Base-by-base conservation (phyloP, 148 eudicot species). In the Heliosperma pusillum region DNA sequence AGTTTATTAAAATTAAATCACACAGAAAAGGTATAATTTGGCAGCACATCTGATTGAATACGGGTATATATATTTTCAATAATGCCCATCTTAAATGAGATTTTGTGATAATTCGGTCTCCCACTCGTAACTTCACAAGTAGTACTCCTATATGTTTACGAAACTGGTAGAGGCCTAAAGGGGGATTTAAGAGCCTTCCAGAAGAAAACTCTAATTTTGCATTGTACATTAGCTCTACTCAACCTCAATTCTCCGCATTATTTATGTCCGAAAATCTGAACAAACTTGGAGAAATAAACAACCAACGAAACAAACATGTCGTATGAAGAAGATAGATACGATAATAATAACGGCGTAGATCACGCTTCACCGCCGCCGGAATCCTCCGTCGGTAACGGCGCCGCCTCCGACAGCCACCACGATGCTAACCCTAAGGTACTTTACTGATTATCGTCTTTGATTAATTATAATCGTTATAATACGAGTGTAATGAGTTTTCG, bases 361-460 rank as follows among this genome's bases (percentile, higher is more conserved):
- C 40, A 75, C 60, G 81, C 78, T 40, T 76, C 85, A n/a, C 82
- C 88, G 5, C 89, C 87, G 20, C 86, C 10, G 65, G 83, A 77
- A 40, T 25, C 77, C 59, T 67, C 44, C 65, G 78, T 66, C 75
- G 47, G 55, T 4, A 50, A 66, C 78, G 82, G 79, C 27, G 86
- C 59, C 40, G 73, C 79, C 60, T 63, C 76, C 73, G 88, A 85
- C 3, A 87, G 83, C 78, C 76, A 75, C 80, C 65, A 44, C 71
- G 84, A 84, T 74, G 76, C 86, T 61, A 84, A 85, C 70, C 79
- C 89, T 29, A 83, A 61, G 83, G 96, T 87, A 83, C 36, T 16
- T 19, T 11, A 21, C 72, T 25, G 26, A 10, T 42, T 17, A 27
- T 70, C 40, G 11, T 40, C 2, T 66, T 33, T 33, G 7, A 33